Percentiles rank a stretch among this genome's conserved stretches.
Evolutionary conservation across 306 rosid genomes (phyloP).

Genomic region (Carpinus fangiana): DNA sequence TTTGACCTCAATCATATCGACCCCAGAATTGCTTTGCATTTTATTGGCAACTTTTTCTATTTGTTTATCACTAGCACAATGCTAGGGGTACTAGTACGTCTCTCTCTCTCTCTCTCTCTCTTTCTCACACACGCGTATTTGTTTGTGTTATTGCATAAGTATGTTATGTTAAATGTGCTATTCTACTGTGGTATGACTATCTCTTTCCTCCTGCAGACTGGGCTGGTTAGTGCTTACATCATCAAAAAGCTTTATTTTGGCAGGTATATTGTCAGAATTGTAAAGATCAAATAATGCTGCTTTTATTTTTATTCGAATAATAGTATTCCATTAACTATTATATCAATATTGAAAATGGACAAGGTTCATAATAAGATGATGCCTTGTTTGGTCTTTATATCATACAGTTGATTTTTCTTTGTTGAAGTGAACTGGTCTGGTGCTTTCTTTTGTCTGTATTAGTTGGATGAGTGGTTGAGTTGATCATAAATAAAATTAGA

Average conservation of each 20-base stretch:
- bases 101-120: conserved; percentile 25
- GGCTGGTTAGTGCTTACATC: conserved; percentile 84
- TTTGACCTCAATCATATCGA: conserved; percentile 74
- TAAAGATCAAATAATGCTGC: conserved; percentile 10
- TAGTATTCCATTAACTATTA: conserved; percentile 7
- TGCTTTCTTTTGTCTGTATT: conserved; percentile 2
- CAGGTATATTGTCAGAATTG: conserved; percentile 50
- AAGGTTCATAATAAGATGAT: not conserved
- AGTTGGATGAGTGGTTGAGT: conserved; percentile 4
- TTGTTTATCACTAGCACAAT: conserved; percentile 73
- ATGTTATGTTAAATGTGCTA: conserved; percentile 10
- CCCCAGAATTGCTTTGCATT: conserved; percentile 53
- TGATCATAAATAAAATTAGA: not conserved
- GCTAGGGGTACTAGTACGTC: conserved; percentile 77
- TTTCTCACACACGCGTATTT: not conserved
- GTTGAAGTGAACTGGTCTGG: not conserved
- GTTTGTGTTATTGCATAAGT: not conserved
- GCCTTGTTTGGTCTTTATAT: conserved; percentile 1
- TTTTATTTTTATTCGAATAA: conserved; percentile 3
- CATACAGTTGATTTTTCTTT: conserved; percentile 5
- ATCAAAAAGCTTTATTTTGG: conserved; percentile 90
- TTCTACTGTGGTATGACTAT: conserved; percentile 32
- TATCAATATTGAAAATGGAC: not conserved
- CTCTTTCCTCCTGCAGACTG: conserved; percentile 57
- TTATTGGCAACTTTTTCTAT: conserved; percentile 76